phyloP scores from a whole-genome alignment of 768 basidiomycete genomes.

The Hericium erinaceus region DNA sequence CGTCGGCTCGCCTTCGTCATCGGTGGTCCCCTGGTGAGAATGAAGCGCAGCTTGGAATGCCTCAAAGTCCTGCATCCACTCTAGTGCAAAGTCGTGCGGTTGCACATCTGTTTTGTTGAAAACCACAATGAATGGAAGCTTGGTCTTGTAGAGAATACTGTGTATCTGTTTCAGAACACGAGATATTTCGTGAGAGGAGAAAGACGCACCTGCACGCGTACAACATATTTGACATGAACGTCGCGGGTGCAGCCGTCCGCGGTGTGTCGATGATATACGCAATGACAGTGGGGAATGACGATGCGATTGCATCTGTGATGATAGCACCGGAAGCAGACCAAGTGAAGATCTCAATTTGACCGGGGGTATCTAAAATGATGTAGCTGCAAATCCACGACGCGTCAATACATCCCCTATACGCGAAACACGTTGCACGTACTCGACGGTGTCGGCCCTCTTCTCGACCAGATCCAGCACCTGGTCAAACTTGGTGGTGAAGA shows the following conservation, averaged over 20 bases:
- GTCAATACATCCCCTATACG: background rate
- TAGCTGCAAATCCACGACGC: constrained; percentile 41
- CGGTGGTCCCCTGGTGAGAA: constrained; percentile 52
- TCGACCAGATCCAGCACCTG: constrained; percentile 90
- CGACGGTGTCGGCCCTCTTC: constrained; percentile 79
- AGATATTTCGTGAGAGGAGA: background rate
- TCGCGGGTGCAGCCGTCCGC: constrained; percentile 86
- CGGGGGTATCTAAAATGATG: constrained; percentile 93
- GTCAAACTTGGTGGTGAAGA: constrained; percentile 99
- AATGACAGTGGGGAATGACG: constrained; percentile 86
- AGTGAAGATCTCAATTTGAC: constrained; percentile 99
- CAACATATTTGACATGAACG: constrained; percentile 99
- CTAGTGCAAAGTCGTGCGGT: constrained; percentile 82
- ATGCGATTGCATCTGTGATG: constrained; percentile 94
- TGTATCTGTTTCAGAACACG: background rate
- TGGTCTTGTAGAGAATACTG: constrained; percentile 96
- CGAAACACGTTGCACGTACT: constrained; percentile 42
- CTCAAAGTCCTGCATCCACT: constrained; percentile 99
- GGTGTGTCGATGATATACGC: constrained; percentile 98
- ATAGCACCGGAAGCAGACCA: constrained; percentile 99
- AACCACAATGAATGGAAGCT: constrained; percentile 91
- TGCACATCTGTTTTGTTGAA: constrained; percentile 98
- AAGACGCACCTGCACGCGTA: constrained; percentile 84
- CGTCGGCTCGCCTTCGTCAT: constrained; percentile 83
- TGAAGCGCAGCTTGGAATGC: constrained; percentile 85